phyloP scores from a whole-genome alignment of 140 eudicot genomes.

The Senecio squalidus region DNA sequence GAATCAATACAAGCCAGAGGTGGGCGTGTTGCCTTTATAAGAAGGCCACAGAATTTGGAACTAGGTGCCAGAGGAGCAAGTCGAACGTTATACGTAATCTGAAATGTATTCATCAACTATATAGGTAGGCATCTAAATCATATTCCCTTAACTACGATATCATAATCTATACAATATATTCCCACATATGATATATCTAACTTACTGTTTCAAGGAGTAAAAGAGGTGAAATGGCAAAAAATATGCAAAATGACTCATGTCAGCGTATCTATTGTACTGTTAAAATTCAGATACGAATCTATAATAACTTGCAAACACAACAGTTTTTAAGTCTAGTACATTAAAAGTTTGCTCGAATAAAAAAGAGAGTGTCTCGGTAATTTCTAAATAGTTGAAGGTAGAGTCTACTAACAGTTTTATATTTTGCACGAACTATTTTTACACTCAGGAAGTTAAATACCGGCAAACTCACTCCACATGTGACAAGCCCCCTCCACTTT shows the following conservation, averaged over 20 bases:
- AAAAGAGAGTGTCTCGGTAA: slow-evolving; percentile 12
- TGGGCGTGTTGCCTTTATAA: too few species aligned
- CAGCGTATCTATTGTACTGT: background rate
- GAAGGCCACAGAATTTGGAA: too few species aligned
- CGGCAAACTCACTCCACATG: slow-evolving; percentile 56
- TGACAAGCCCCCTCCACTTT: slow-evolving; percentile 80
- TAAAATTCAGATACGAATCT: slow-evolving; percentile 8
- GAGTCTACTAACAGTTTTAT: slow-evolving; percentile 22
- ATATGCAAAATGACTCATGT: slow-evolving; percentile 13
- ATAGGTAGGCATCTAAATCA: background rate
- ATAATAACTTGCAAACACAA: slow-evolving; percentile 16
- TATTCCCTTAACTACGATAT: slow-evolving; percentile 8
- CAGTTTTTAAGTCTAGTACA: slow-evolving; percentile 15
- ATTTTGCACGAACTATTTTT: slow-evolving; percentile 14
- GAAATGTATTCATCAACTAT: background rate
- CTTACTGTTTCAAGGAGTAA: background rate
- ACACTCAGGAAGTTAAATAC: too few species aligned
- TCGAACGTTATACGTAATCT: background rate
- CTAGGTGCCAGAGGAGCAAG: too few species aligned
- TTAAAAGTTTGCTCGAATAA: slow-evolving; percentile 4
- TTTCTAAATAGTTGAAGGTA: slow-evolving; percentile 15
- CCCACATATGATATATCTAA: slow-evolving; percentile 1
- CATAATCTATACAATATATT: background rate
- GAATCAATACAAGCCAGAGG: too few species aligned
- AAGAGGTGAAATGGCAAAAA: slow-evolving; percentile 1